A percentile compares a stretch with the other conserved stretches of the same genome.
These are phyloP conservation scores for Pseudozyma thailandica DNA, from an alignment of 1,284 basidiomycete genomes.

Conservation along the genomic window DNA sequence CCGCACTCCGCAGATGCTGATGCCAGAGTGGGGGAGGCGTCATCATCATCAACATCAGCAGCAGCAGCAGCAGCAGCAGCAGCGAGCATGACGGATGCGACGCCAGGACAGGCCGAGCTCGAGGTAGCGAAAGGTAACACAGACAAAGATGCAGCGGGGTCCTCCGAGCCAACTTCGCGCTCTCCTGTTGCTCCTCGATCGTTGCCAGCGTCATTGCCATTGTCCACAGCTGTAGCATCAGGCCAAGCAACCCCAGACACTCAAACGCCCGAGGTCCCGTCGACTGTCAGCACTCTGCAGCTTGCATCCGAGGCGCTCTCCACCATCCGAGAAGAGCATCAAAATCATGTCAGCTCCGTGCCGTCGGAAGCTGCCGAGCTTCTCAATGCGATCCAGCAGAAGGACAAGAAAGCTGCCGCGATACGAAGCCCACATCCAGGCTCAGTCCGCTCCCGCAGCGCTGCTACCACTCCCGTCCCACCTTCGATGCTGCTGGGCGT, in stretches of 20 bases:
- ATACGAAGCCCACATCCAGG: constrained; percentile 34
- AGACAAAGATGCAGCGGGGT: not conserved
- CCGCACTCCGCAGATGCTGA: not conserved
- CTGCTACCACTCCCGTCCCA: constrained; percentile 36
- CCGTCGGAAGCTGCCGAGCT: constrained; percentile 27
- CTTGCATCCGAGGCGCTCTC: constrained; percentile 38
- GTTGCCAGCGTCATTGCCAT: constrained; percentile 8
- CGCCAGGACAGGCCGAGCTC: not conserved
- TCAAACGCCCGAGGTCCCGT: constrained; percentile 19
- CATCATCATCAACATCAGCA: not conserved
- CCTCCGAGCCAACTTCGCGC: not conserved
- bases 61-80: not conserved
- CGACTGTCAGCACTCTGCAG: constrained; percentile 32
- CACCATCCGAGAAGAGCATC: constrained; percentile 9
- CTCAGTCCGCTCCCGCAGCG: constrained; percentile 32
- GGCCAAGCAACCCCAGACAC: constrained; percentile 16
- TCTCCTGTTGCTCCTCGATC: not conserved
- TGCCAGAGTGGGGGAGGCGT: not conserved
- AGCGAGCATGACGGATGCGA: not conserved
- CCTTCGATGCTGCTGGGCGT: constrained; percentile 14
- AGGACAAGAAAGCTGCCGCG: constrained; percentile 35
- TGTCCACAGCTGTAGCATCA: constrained; percentile 11
- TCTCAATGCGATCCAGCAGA: constrained; percentile 22
- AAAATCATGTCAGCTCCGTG: constrained; percentile 1
- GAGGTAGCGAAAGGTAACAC: not conserved